A percentile compares a stretch with the other conserved stretches of the same genome.
These are phyloP conservation scores for Aspergillus aculeatus DNA, from an alignment of 2,329 filamentous ascomycete species.

Conservation along the genomic window DNA sequence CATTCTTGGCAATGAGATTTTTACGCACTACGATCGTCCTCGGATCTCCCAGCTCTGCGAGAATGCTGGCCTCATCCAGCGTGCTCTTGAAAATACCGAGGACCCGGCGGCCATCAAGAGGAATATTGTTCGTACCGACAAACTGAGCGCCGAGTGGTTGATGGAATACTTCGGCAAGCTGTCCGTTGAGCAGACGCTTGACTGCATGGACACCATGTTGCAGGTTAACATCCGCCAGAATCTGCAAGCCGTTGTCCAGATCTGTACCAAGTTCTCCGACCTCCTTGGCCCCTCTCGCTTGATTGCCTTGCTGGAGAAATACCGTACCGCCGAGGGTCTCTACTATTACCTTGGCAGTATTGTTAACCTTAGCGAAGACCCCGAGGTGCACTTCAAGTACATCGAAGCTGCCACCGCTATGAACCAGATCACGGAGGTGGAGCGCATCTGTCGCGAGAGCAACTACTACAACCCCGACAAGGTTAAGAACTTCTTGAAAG, in stretches of 20 bases:
- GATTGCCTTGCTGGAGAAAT: slow-evolving; percentile 94
- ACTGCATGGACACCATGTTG: slow-evolving; percentile 95
- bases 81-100: slow-evolving; percentile 91
- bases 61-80: slow-evolving; percentile 80
- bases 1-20: slow-evolving; percentile 97
- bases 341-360: slow-evolving; percentile 99
- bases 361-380: slow-evolving; percentile 92
- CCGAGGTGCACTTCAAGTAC: slow-evolving; percentile 98
- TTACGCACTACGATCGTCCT: slow-evolving; percentile 90
- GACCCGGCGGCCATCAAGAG: slow-evolving; percentile 88
- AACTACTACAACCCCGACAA: slow-evolving; percentile 88
- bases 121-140: slow-evolving; percentile 77
- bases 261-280: slow-evolving; percentile 97
- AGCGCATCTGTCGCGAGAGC: slow-evolving; percentile 94
- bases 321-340: slow-evolving; percentile 92
- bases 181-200: slow-evolving; percentile 90
- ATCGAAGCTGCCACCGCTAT: slow-evolving; percentile 95
- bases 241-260: slow-evolving; percentile 87
- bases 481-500: slow-evolving; percentile 99
- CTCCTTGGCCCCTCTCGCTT: slow-evolving; percentile 82
- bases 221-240: slow-evolving; percentile 96
- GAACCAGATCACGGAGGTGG: slow-evolving; percentile 90
- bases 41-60: slow-evolving; percentile 90
- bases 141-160: slow-evolving; percentile 87
- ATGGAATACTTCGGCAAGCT: slow-evolving; percentile 90